These are phyloP conservation scores for Ascoidea rubescens DNA, from an alignment of 805 yeast species.

Conservation along the genomic window DNA sequence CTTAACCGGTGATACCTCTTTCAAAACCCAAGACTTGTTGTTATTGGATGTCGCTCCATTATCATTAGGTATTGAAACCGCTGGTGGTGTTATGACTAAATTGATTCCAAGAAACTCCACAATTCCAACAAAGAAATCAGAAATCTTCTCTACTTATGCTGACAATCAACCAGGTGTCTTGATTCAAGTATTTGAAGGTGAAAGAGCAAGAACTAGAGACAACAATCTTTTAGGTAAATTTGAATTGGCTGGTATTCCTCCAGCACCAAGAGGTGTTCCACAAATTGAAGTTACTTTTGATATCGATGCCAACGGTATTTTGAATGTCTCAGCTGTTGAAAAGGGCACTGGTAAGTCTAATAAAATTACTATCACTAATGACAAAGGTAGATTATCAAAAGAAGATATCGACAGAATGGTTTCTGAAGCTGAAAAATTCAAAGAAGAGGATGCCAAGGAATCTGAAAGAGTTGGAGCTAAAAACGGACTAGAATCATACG, in stretches of 20 bases:
- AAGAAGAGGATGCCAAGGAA: slow-evolving; percentile 93
- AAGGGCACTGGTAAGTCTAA: slow-evolving; percentile 98
- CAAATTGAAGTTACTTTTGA: slow-evolving; percentile 96
- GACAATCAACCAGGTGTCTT: slow-evolving; percentile 99
- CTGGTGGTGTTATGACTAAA: slow-evolving; percentile 99
- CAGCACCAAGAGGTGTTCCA: slow-evolving; percentile 98
- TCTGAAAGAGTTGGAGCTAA: slow-evolving; percentile 85
- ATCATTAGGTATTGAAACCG: slow-evolving; percentile 97
- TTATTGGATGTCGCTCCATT: slow-evolving; percentile 98
- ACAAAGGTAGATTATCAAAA: slow-evolving; percentile 95
- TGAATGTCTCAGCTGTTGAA: slow-evolving; percentile 92
- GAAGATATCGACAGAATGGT: slow-evolving; percentile 98
- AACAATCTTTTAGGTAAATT: slow-evolving; percentile 95
- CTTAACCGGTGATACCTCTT: slow-evolving; percentile 91
- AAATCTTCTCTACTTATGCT: slow-evolving; percentile 94
- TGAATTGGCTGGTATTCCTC: slow-evolving; percentile 93
- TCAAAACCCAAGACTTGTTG: slow-evolving; percentile 94
- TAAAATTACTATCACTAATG: slow-evolving; percentile 96
- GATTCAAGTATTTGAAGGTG: slow-evolving; percentile 75
- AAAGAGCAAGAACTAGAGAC: slow-evolving; percentile 91
- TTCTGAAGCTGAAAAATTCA: slow-evolving; percentile 92
- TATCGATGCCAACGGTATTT: slow-evolving; percentile 93
- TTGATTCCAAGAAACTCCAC: slow-evolving; percentile 98
- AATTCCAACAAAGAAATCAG: slow-evolving; percentile 97
- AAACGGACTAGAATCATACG: slow-evolving; percentile 91